Conservation (phyloP, 768 basidiomycete genomes). For the Gyrodon lividus region DNA sequence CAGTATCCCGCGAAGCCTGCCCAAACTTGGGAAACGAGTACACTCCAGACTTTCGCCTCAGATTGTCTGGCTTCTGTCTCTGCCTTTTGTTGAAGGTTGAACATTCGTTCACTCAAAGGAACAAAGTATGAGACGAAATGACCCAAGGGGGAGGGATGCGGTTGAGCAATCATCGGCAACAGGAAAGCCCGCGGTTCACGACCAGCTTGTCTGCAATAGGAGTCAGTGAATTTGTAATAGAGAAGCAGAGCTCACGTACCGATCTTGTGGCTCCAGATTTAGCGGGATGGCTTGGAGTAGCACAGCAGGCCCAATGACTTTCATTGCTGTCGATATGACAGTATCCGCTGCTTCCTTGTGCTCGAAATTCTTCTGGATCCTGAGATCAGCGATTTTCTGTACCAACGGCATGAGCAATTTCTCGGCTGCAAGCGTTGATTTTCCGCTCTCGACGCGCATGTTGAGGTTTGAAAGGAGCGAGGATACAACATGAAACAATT, state of each 20-base stretch:
- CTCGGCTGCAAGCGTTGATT: slow-evolving; percentile 62
- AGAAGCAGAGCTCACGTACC: slow-evolving; percentile 46
- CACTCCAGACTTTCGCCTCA: slow-evolving; percentile 95
- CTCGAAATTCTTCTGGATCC: slow-evolving; percentile 82
- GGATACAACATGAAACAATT: slow-evolving; percentile 71
- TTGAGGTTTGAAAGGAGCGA: slow-evolving; percentile 66
- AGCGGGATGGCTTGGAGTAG: slow-evolving; percentile 75
- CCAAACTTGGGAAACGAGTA: slow-evolving; percentile 93
- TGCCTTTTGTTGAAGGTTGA: slow-evolving; percentile 80
- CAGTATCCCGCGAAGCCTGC: slow-evolving; percentile 89
- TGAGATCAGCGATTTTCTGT: slow-evolving; percentile 66
- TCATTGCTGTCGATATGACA: slow-evolving; percentile 78
- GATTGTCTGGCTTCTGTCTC: slow-evolving; percentile 69
- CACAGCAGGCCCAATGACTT: slow-evolving; percentile 80
- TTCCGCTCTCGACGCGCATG: slow-evolving; percentile 41
- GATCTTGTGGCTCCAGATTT: slow-evolving; percentile 77
- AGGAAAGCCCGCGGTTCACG: slow-evolving; percentile 88
- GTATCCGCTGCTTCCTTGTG: slow-evolving; percentile 85
- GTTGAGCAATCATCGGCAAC: slow-evolving; percentile 79
- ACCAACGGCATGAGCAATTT: slow-evolving; percentile 67
- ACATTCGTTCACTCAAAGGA: slow-evolving; percentile 91
- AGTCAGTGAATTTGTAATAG: slow-evolving; percentile 2
- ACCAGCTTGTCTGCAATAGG: slow-evolving; percentile 55
- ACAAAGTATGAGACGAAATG: slow-evolving; percentile 93
- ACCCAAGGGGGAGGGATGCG: slow-evolving; percentile 74